Percentiles rank a stretch among this genome's conserved stretches.
phyloP scores from a whole-genome alignment of 106 monocot genomes.

The Narthecium ossifragum region DNA sequence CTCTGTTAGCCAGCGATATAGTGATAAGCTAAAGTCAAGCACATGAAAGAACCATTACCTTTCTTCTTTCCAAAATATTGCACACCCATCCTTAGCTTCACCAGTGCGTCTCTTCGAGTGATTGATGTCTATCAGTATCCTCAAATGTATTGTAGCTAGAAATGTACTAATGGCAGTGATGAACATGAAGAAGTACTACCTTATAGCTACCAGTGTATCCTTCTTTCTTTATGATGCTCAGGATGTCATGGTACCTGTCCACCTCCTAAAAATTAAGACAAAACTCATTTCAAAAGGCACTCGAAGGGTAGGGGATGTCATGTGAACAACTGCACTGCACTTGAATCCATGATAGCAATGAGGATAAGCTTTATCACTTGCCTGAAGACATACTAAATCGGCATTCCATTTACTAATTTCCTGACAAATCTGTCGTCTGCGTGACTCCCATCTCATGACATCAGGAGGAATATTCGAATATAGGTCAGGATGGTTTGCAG shows the following conservation, averaged over 20 bases:
- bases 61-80: constrained; percentile 63
- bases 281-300: too few relatives aligned
- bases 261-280: constrained; percentile 38
- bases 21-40: neutral
- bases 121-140: neutral
- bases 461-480: constrained; percentile 43
- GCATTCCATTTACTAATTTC: constrained; percentile 48
- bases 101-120: constrained; percentile 47
- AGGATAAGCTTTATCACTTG: too few relatives aligned
- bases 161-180: neutral
- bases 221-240: constrained; percentile 21
- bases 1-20: neutral
- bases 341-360: neutral
- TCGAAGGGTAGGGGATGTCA: too few relatives aligned
- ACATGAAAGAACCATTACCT: constrained; percentile 12
- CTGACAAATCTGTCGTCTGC: constrained; percentile 38
- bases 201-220: constrained; percentile 60
- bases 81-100: constrained; percentile 62
- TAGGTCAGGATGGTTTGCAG: constrained; percentile 43
- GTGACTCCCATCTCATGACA: constrained; percentile 41
- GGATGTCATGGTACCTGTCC: constrained; percentile 48
- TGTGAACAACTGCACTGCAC: neutral
- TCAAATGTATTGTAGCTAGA: neutral
- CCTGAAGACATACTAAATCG: constrained; percentile 74
- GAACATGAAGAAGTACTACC: too few relatives aligned